These are phyloP conservation scores for Dipteronia sinensis DNA, from an alignment of 345 rosid species.

Conservation along the genomic window DNA sequence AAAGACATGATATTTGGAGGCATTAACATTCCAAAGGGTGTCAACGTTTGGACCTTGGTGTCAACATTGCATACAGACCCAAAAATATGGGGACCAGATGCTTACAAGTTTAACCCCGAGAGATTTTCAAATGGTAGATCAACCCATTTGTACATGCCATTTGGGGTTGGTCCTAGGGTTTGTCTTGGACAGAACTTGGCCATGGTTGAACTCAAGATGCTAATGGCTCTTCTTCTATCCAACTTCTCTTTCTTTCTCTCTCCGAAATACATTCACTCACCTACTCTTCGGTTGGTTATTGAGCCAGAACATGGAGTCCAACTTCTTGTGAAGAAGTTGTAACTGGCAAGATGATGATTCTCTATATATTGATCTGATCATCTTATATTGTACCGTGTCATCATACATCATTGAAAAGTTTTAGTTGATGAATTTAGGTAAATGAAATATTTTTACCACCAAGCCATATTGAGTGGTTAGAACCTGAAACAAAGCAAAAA, in stretches of 20 bases:
- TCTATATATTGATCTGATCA: neutral
- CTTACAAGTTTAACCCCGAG: slow-evolving; percentile 36
- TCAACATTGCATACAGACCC: slow-evolving; percentile 45
- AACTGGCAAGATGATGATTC: neutral
- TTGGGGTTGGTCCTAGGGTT: slow-evolving; percentile 47
- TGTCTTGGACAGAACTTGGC: slow-evolving; percentile 59
- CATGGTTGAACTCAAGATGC: slow-evolving; percentile 47
- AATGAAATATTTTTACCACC: too few relatives aligned
- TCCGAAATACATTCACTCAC: slow-evolving; percentile 37
- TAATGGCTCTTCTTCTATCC: slow-evolving; percentile 29
- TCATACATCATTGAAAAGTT: neutral
- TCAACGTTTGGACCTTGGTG: slow-evolving; percentile 38
- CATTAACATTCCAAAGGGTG: slow-evolving; percentile 39
- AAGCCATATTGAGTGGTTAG: too few relatives aligned
- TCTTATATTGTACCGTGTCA: too few relatives aligned
- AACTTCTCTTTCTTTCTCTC: slow-evolving; percentile 45
- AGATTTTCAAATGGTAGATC: slow-evolving; percentile 42
- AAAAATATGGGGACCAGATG: slow-evolving; percentile 50
- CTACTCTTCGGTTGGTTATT: slow-evolving; percentile 37
- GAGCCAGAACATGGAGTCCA: slow-evolving; percentile 46
- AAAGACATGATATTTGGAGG: slow-evolving; percentile 43
- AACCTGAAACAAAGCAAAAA: too few relatives aligned
- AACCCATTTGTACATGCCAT: slow-evolving; percentile 45
- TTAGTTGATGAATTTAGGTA: too few relatives aligned
- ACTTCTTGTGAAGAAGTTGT: slow-evolving; percentile 35